Conservation (phyloP, 495 filamentous ascomycete genomes). For the Trichoderma parareesei region DNA sequence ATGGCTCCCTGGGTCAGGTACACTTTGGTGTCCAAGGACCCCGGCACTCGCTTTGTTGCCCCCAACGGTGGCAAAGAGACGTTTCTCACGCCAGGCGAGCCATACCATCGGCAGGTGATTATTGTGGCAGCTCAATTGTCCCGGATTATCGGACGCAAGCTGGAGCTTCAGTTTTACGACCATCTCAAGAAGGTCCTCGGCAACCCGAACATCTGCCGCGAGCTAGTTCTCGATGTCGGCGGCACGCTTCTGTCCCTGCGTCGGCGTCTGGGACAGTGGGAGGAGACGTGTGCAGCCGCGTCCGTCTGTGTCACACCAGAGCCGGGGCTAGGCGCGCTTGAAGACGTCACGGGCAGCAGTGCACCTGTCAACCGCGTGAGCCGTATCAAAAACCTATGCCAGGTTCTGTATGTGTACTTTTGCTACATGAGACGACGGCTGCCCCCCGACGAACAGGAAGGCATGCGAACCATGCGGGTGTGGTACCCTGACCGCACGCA, state of each 20-base stretch:
- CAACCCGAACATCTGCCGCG: background rate
- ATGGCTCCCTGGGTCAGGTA: background rate
- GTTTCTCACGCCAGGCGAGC: too few relatives aligned
- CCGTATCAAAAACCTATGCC: background rate
- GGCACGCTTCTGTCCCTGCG: background rate
- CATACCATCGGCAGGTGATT: background rate
- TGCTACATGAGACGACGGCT: slow-evolving; percentile 1
- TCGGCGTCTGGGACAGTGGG: background rate
- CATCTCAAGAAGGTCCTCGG: background rate
- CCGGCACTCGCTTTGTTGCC: too few relatives aligned
- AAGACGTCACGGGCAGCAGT: background rate
- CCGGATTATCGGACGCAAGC: background rate
- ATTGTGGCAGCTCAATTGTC: background rate
- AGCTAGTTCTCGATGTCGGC: slow-evolving; percentile 1
- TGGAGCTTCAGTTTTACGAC: slow-evolving; percentile 4
- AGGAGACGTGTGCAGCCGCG: background rate
- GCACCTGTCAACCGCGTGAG: background rate
- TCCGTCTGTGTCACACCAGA: background rate
- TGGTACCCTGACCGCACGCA: background rate
- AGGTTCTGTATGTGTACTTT: slow-evolving; percentile 8
- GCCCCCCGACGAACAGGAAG: background rate
- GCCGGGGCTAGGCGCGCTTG: too few relatives aligned
- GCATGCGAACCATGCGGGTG: background rate
- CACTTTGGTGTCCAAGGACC: background rate
- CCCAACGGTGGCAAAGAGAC: too few relatives aligned